Conservation (phyloP, 1,284 basidiomycete species). For the Ganoderma sp. region DNA sequence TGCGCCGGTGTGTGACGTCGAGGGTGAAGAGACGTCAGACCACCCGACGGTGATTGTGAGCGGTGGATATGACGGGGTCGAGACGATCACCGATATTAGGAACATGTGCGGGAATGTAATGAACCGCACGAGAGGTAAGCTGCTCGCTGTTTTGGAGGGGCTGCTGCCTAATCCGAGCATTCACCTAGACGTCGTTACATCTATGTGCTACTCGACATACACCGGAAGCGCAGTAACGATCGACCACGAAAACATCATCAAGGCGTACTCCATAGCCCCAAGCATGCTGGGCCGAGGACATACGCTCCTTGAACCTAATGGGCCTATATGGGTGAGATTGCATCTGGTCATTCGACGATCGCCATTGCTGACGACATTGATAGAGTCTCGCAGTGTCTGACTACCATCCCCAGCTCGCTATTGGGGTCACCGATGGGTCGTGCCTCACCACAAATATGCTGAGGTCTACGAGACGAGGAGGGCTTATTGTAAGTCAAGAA, state of each 20-base stretch:
- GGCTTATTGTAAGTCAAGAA: slow-evolving; percentile 60
- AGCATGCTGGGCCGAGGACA: slow-evolving; percentile 78
- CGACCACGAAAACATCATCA: slow-evolving; percentile 80
- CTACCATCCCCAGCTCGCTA: slow-evolving; percentile 84
- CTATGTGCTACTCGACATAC: slow-evolving; percentile 68
- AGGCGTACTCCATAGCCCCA: slow-evolving; percentile 72
- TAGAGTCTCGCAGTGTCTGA: slow-evolving; percentile 80
- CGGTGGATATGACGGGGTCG: slow-evolving; percentile 79
- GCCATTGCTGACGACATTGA: neutral
- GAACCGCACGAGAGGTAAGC: slow-evolving; percentile 75
- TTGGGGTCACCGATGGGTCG: slow-evolving; percentile 83
- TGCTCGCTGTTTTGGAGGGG: neutral
- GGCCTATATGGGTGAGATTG: slow-evolving; percentile 77
- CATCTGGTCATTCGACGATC: neutral
- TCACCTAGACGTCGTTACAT: slow-evolving; percentile 69
- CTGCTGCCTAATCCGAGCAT: neutral
- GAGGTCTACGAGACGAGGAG: slow-evolving; percentile 69
- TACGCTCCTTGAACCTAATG: slow-evolving; percentile 70
- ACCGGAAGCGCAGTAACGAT: slow-evolving; percentile 71
- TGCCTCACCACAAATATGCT: slow-evolving; percentile 75
- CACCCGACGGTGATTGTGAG: slow-evolving; percentile 77
- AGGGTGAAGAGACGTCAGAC: slow-evolving; percentile 51
- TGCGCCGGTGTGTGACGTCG: slow-evolving; percentile 59
- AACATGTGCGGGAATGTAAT: slow-evolving; percentile 67
- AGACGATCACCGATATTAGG: slow-evolving; percentile 75